Conservation (phyloP, 1,139 yeast genomes). For the Geotrichum phurueaensis region DNA sequence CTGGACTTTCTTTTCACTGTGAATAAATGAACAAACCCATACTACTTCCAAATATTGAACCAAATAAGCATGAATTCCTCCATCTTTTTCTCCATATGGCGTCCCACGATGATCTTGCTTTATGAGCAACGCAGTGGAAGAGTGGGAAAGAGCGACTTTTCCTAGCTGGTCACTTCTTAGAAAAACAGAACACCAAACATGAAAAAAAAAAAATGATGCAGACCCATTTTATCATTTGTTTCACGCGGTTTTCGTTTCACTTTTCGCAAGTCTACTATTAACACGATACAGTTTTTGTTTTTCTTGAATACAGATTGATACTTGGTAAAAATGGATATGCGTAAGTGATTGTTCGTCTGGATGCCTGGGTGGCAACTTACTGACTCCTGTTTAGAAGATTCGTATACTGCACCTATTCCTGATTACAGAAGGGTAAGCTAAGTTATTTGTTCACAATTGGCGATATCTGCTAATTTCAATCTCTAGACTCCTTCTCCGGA, state of each 20-base stretch:
- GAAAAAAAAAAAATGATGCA: not conserved
- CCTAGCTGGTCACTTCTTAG: not conserved
- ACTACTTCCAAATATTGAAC: not conserved
- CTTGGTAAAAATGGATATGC: conserved; percentile 1
- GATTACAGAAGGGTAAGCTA: conserved; percentile 43
- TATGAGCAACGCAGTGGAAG: not conserved
- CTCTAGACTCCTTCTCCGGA: conserved; percentile 11
- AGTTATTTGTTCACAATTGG: conserved; percentile 44
- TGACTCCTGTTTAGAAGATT: conserved; percentile 2
- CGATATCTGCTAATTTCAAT: conserved; percentile 61
- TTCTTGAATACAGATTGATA: not conserved
- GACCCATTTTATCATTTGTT: not conserved
- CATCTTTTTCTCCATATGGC: not conserved
- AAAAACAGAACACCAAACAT: not conserved
- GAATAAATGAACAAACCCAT: not conserved
- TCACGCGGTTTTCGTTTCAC: not conserved
- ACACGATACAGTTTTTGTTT: not conserved
- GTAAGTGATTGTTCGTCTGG: not conserved
- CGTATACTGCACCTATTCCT: not conserved
- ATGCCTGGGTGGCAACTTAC: not conserved
- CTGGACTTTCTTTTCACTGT: not conserved
- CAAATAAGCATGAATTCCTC: not conserved
- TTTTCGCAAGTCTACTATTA: not conserved
- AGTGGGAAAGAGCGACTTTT: not conserved
- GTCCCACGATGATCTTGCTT: not conserved